Base-by-base conservation (phyloP, 805 yeast genomes). In the Cyberlindnera bimundalis region DNA sequence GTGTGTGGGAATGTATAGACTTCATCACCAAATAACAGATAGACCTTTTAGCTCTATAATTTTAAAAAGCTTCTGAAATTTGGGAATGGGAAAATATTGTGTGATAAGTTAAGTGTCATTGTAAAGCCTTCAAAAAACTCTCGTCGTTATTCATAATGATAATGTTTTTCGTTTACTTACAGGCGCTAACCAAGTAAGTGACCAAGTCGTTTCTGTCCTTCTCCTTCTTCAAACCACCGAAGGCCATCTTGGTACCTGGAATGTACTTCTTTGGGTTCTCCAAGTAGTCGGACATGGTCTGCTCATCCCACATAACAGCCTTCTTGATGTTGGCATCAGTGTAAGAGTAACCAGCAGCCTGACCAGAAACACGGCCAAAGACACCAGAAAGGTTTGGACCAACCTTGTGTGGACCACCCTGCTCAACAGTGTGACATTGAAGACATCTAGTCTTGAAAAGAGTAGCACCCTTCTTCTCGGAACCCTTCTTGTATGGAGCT, bases 181-280 rank as follows among this genome's bases (percentile, higher is more conserved):
- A 53, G 44, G 81, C 81, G 44, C 61, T 58, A 30, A 60, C 62
- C 66, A 91, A 77, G 84, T 88, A 91, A 60, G 98, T 79, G 63
- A 91, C 73, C 69, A 93, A 75, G 70, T 93, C 98, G 75, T 87
- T 86, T 83, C 98, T 88, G 79, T 93, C 99, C 84, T 89, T 91
- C 54, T 89, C 83, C 81, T 93, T 93, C 90, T 93, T 93, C 73
- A 93, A 81, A 76, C 99, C 99, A 75, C 96, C 99, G 62, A 91
- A 93, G 54, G 99, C 98, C 99, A 93, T 93, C 85, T 93, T 93
- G 77, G 98, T 93, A 71, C 99, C 99, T 67, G 99, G 99, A 59
- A 93, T 89, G 79, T 89, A 93, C 78, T 93, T 93, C 95, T 93
- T 93, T 76, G 99, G 99, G 86, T 93, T 93, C 74, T 85, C 95